Conservation (phyloP, 164 flowering plant genomes). For the Annona cherimola region DNA sequence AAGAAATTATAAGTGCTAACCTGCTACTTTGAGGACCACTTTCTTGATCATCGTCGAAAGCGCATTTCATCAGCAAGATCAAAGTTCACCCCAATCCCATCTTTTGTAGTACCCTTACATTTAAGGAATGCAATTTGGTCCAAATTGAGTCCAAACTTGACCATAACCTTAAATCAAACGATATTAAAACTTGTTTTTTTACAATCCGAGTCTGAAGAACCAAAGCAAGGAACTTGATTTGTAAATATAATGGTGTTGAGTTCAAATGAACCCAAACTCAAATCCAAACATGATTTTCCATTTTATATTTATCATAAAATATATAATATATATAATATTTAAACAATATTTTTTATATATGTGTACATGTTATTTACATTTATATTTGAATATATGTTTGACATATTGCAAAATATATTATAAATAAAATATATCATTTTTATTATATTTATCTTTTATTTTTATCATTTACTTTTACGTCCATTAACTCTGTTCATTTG, state of each 20-base stretch:
- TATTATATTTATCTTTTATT: too few relatives aligned
- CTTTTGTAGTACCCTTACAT: neutral
- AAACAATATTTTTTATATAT: neutral
- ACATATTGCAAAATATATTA: neutral
- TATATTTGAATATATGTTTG: too few relatives aligned
- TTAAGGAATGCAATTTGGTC: neutral
- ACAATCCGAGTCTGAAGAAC: neutral
- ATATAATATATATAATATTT: too few relatives aligned
- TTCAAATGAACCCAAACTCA: neutral
- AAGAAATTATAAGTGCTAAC: neutral
- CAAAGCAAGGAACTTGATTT: neutral
- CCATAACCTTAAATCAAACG: neutral
- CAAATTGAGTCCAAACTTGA: neutral
- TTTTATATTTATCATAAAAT: too few relatives aligned
- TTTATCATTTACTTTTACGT: too few relatives aligned
- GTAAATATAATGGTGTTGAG: neutral
- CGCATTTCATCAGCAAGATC: neutral
- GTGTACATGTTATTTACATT: neutral
- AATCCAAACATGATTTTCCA: too few relatives aligned
- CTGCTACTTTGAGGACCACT: neutral
- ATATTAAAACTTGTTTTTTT: neutral
- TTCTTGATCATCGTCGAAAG: neutral
- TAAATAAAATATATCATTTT: neutral
- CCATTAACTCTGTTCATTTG: neutral
- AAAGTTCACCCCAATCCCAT: neutral